Conservation (phyloP, 2,329 filamentous ascomycete species). For the Colletotrichum endophyticum region DNA sequence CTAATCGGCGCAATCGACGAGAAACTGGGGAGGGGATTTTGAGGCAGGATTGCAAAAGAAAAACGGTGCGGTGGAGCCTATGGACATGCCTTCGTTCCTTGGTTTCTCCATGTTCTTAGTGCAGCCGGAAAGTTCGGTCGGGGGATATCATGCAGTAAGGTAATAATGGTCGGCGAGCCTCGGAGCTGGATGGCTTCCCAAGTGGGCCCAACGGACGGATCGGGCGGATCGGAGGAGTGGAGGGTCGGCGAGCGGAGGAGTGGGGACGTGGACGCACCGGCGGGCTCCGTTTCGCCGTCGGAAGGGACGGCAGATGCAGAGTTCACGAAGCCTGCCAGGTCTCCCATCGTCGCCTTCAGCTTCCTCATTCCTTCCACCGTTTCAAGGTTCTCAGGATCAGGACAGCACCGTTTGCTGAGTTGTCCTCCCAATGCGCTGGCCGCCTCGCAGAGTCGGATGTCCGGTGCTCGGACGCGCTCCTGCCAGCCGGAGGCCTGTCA, state of each 20-base stretch:
- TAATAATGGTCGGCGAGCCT: background rate
- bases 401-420: background rate
- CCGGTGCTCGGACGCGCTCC: slow-evolving; percentile 4
- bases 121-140: background rate
- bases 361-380: background rate
- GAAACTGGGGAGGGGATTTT: background rate
- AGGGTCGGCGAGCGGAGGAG: background rate
- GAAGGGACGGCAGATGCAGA: background rate
- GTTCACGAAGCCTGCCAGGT: background rate
- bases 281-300: background rate
- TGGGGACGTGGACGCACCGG: background rate
- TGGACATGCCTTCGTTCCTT: background rate
- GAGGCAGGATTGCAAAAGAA: background rate
- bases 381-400: background rate
- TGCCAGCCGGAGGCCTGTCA: background rate
- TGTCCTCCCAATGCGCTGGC: background rate
- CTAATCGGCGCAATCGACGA: background rate
- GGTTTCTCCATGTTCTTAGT: background rate
- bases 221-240: background rate
- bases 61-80: background rate
- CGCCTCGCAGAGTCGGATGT: background rate
- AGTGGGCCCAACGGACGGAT: background rate
- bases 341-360: background rate
- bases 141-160: background rate
- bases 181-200: background rate